Percentiles rank a stretch among this genome's conserved stretches.
phyloP scores from a whole-genome alignment of 176 grass and related monocot species.

The Aegilops tauschii region DNA sequence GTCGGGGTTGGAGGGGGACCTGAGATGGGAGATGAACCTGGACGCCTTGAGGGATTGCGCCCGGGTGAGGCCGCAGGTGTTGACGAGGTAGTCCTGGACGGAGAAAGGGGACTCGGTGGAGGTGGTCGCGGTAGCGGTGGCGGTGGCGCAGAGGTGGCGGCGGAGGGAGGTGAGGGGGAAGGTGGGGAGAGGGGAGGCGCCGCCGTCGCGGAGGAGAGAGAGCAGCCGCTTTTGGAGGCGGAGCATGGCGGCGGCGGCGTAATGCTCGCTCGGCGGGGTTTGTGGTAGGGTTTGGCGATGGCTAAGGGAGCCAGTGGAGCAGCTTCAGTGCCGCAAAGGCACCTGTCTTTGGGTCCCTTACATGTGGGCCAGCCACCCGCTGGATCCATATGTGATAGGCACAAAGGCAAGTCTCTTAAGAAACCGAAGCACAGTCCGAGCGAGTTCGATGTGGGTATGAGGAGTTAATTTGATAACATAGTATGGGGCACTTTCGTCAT shows the following conservation, averaged over 20 bases:
- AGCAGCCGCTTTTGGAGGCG: neutral
- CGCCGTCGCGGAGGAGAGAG: neutral
- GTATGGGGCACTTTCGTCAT: neutral
- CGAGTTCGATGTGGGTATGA: neutral
- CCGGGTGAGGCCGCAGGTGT: conserved; percentile 31
- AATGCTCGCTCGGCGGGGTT: neutral
- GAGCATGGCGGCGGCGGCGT: conserved; percentile 7
- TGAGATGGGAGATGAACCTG: neutral
- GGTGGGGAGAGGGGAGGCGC: neutral
- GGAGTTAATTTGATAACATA: neutral
- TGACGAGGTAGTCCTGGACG: conserved; percentile 43
- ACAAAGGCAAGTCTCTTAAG: too few relatives aligned
- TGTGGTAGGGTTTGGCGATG: neutral
- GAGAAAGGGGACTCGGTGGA: neutral
- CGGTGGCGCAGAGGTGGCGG: neutral
- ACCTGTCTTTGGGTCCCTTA: too few relatives aligned
- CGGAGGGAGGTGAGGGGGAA: neutral
- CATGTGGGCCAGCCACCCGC: too few relatives aligned
- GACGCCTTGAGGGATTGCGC: neutral
- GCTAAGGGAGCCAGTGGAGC: neutral
- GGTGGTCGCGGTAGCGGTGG: neutral
- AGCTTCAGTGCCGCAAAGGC: too few relatives aligned
- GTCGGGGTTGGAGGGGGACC: conserved; percentile 20
- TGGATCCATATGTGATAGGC: too few relatives aligned
- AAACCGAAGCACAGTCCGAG: too few relatives aligned